phyloP scores from a whole-genome alignment of 768 basidiomycete species.

The Suillus discolor region DNA sequence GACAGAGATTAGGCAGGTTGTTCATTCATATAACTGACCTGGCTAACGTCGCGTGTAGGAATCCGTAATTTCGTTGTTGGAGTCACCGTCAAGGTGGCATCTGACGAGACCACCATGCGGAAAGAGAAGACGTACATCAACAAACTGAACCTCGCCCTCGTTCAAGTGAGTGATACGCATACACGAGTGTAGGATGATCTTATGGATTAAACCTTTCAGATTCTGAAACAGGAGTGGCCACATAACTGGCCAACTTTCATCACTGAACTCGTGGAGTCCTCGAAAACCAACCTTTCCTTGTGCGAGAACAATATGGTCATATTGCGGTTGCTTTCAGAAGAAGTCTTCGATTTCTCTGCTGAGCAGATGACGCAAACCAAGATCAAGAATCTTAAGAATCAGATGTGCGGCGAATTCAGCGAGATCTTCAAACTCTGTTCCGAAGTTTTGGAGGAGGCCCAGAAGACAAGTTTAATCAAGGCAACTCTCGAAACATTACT shows the following conservation, averaged over 20 bases:
- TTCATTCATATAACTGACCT: conserved; percentile 10
- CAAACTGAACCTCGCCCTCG: conserved; percentile 94
- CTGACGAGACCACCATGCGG: conserved; percentile 85
- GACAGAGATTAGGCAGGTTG: conserved; percentile 80
- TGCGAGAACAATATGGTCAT: conserved; percentile 99
- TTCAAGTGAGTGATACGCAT: conserved; percentile 63
- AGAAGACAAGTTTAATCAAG: conserved; percentile 92
- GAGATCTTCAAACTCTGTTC: conserved; percentile 98
- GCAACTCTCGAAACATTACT: conserved; percentile 94
- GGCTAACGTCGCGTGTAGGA: conserved; percentile 45
- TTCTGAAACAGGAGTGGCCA: conserved; percentile 99
- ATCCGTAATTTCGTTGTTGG: conserved; percentile 97
- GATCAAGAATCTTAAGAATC: conserved; percentile 96
- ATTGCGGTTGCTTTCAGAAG: conserved; percentile 94
- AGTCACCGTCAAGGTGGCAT: conserved; percentile 89
- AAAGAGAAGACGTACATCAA: conserved; percentile 95
- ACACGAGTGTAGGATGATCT: not conserved
- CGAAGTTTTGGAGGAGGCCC: conserved; percentile 96
- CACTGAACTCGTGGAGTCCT: conserved; percentile 94
- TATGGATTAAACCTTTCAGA: conserved; percentile 49
- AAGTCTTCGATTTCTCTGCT: conserved; percentile 98
- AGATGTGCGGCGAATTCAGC: conserved; percentile 96
- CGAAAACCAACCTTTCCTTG: conserved; percentile 91
- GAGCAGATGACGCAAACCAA: conserved; percentile 99
- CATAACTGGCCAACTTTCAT: conserved; percentile 99